Base-by-base conservation (phyloP, 1,139 yeast genomes). In the Blastobotrys illinoisensis region DNA sequence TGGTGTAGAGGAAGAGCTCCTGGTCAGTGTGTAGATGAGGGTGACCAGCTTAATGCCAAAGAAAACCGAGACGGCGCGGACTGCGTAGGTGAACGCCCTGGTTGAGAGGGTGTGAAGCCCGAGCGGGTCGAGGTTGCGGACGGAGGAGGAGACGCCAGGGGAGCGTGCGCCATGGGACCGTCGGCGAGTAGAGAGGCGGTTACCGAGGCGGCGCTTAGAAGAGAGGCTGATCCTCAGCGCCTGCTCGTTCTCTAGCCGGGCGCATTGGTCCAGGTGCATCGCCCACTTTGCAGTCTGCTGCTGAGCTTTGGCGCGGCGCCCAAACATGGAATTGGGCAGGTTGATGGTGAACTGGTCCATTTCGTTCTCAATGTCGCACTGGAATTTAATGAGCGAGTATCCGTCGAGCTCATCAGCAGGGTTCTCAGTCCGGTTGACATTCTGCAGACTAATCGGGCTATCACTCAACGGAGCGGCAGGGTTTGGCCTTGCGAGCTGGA, bases 251-350 rank as follows among this genome's bases (percentile, higher is more conserved):
- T 64, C 65, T 6, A 60, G 56, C 11, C 67, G 58, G 13, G 64
- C 57, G 6, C 57, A 60, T 40, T 64, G 63, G 20, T 63, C 67
- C 21, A 65, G 49, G 18, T 58, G 61, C 64, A 62, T 63, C 16
- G 64, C 67, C 68, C 68, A 65, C 43, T 60, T 51, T 6, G 67
- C 66, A 13, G 64, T 65, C 26, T 59, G 60, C 40, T 52, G 54
- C 50, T 64, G 67, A 5, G 67, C 68, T 11, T 58, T 54, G 54
- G 50, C 50, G 7, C 46, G 46, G 16, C 47, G 48, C 9, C 51
- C 23, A 50, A 54, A 54, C 26, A 51, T 44, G 9, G 56, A 54
- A 28, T 52, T 54, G 24, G 56, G 56, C 16, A 54, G 43, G 43
- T 54, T 54, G 47, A 54, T 49, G 21, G 51, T 46, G 46, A 48